These are phyloP conservation scores for Casuarina equisetifolia DNA, from an alignment of 306 rosid species.

Conservation along the genomic window DNA sequence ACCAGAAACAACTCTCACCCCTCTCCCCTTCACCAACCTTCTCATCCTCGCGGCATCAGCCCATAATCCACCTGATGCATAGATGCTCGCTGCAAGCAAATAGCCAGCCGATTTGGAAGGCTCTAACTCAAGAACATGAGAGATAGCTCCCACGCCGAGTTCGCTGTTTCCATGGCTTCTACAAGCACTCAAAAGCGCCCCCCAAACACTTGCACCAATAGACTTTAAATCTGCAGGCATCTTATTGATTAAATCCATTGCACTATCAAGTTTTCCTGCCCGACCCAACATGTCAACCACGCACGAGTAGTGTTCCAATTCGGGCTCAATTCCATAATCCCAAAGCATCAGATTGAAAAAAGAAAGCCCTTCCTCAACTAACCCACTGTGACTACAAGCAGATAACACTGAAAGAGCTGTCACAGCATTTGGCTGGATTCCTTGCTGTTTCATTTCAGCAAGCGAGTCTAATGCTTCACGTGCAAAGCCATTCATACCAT, in stretches of 20 bases:
- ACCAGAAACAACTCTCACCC: constrained; percentile 43
- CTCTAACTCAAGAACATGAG: constrained; percentile 33
- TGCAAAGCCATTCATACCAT: constrained; percentile 44
- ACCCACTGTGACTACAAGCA: constrained; percentile 51
- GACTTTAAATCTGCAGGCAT: constrained; percentile 38
- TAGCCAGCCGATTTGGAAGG: constrained; percentile 41
- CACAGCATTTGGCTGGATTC: constrained; percentile 39
- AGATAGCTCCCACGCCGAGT: constrained; percentile 31
- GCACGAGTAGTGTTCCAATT: constrained; percentile 47
- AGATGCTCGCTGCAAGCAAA: constrained; percentile 39
- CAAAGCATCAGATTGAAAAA: constrained; percentile 37
- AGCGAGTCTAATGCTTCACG: constrained; percentile 33
- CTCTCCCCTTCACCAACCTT: constrained; percentile 40
- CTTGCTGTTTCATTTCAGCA: constrained; percentile 32
- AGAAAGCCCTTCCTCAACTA: constrained; percentile 40
- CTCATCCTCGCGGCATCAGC: constrained; percentile 36
- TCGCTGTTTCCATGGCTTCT: constrained; percentile 30
- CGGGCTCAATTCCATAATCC: constrained; percentile 32
- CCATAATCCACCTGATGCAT: constrained; percentile 34
- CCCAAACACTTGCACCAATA: constrained; percentile 37
- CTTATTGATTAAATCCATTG: constrained; percentile 40
- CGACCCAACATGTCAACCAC: constrained; percentile 47
- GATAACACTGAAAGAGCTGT: constrained; percentile 40
- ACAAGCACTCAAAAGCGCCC: constrained; percentile 46
- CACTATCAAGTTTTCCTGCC: constrained; percentile 38